Base-by-base conservation (phyloP, 2,329 filamentous ascomycete genomes). In the Ophiocordyceps unilateralis region DNA sequence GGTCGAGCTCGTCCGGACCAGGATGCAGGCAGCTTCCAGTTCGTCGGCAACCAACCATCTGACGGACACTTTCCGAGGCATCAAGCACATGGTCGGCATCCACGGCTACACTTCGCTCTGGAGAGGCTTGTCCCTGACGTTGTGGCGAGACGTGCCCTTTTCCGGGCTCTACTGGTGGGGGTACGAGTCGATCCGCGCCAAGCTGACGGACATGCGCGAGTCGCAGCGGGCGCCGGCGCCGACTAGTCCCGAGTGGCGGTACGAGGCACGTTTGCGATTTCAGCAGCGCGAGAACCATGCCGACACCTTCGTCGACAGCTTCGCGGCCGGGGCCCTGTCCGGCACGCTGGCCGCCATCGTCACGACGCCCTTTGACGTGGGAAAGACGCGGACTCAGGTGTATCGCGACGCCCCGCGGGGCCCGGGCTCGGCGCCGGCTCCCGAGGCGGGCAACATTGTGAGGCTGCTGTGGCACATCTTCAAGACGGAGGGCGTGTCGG, bases 141-240 rank as follows among this genome's bases (percentile, higher is more conserved):
- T 98, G 45, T 98, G 91, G 91, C 75, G 91, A 49, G 91, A 98
- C 56, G 91, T 96, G 0, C 91, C 91, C 0, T 98, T 98, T 55
- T 96, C 89, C 1, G 91, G 83, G 4, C 74, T 98, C 39, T 98
- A 98, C 66, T 98, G 91, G 91, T 93, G 83, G 78, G 89, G 91
- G 12, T 98, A 98, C 58, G 91, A 98, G 65, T 78, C 75, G 17
- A 79, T 89, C 44, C 78, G 87, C 43, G 76, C 78, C 21, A 65
- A 66, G 42, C 62, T 96, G 45, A 81, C 78, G 1, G 79, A 88
- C 51, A 62, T 76, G 41, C 78, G 87, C 49, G 74, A 71, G 56
- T 64, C 66, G 41, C 57, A 61, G 21, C 59, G 65, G 22, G 70
- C 68, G 1, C 62, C 32, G n/a, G 8, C 32, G 14, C 5, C 64